phyloP scores from a whole-genome alignment of 805 yeast species.

The Monosporozyma unispora region DNA sequence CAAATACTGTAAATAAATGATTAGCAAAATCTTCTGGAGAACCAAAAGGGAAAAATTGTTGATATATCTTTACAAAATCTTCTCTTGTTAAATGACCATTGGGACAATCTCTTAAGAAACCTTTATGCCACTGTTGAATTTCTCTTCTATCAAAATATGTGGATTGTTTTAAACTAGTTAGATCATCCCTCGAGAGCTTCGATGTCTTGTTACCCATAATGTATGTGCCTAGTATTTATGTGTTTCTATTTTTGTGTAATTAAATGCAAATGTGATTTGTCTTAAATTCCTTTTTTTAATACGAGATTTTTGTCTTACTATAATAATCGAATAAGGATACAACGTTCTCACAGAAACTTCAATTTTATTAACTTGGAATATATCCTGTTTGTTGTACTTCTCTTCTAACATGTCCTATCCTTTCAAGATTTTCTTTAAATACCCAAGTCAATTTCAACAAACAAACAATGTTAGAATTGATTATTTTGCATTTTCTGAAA shows the following conservation, averaged over 20 bases:
- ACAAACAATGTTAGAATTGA: background rate
- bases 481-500: background rate
- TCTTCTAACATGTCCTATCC: background rate
- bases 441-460: background rate
- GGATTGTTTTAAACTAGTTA: constrained; percentile 68
- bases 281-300: background rate
- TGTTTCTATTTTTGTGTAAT: background rate
- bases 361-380: too few species aligned
- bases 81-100: constrained; percentile 76
- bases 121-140: constrained; percentile 97
- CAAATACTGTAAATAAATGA: constrained; percentile 82
- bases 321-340: too few species aligned
- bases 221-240: background rate
- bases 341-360: too few species aligned
- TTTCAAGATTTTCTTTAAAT: background rate
- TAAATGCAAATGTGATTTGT: too few species aligned
- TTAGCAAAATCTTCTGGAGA: constrained; percentile 89
- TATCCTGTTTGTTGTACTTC: too few species aligned
- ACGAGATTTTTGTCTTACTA: too few species aligned
- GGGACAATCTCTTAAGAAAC: constrained; percentile 90
- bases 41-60: constrained; percentile 97
- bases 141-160: constrained; percentile 91
- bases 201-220: constrained; percentile 92
- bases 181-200: constrained; percentile 82
- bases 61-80: constrained; percentile 85